Evolutionary conservation across 371 early-diverging fungal species (phyloP), one percentile per base, ranked within the genome.

Genomic region (Mortierella sp.): DNA sequence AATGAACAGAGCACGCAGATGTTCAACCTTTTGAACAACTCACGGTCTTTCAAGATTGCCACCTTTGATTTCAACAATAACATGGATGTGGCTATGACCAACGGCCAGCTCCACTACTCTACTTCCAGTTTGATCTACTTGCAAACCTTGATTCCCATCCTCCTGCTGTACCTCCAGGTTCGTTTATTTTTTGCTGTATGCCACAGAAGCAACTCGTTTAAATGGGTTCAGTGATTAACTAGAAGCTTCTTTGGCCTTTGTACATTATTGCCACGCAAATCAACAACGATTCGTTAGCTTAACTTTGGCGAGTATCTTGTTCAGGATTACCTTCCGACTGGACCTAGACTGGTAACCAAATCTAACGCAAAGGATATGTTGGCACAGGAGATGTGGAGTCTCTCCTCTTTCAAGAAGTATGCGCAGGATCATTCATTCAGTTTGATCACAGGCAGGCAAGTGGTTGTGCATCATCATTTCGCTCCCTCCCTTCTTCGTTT

Each of bases 141-240:
- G 13, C 76, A 76, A 26, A 65, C 62, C 13, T 13, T 69, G 8
- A 55, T 69, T 41, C 28, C 76, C 1, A 19, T 61, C 19, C 10
- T 76, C 21, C 42, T 76, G 26, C 65, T 65, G 48, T 69, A 69
- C 46, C 27, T 76, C 24, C 65, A 69, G 61, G 73, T 67, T 67
- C 43, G 28, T n/a, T 34, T 34, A 4, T 14, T 13, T 34, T 18
- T 0, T 18, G 3, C 48, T 7, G 23, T 26, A 13, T 3, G 23
- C 7, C 23, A 24, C 5, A 26, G 18, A 26, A 48, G 23, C 23
- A 8, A 8, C 23, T 21, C 34, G 34, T 10, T 34, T 34, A 10
- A 7, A 4, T 4, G 10, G 34, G 19, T 5, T 14, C 45, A 43
- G 5, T 4, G 5, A 43, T 5, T 43, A 14, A 43, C 45, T 10